Evolutionary conservation across 768 basidiomycete genomes (phyloP).

Genomic region (Hygrophoropsis aurantiaca): DNA sequence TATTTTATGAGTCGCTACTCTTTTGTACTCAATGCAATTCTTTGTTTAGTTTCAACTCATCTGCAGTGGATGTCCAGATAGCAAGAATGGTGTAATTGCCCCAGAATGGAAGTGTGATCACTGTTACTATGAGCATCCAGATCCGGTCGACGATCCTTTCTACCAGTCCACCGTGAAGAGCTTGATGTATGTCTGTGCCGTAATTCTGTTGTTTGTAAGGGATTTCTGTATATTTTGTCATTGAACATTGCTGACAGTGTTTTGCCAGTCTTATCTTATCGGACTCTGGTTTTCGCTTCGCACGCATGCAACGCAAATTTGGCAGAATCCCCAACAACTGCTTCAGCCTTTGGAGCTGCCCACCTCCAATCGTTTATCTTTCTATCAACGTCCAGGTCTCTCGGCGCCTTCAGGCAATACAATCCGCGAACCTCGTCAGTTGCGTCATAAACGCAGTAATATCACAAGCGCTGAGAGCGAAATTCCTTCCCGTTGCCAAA

Average conservation of each 20-base stretch:
- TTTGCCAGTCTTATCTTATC: slow-evolving; percentile 83
- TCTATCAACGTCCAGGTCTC: slow-evolving; percentile 61
- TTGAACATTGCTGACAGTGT: slow-evolving; percentile 5
- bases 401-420: slow-evolving; percentile 24
- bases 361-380: slow-evolving; percentile 50
- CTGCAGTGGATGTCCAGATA: slow-evolving; percentile 74
- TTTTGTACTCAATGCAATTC: slow-evolving; percentile 9
- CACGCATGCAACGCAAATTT: slow-evolving; percentile 97
- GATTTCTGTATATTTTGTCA: not conserved
- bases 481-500: slow-evolving; percentile 37
- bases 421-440: slow-evolving; percentile 16
- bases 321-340: slow-evolving; percentile 94
- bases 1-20: slow-evolving; percentile 1
- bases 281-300: slow-evolving; percentile 98
- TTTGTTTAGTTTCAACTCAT: slow-evolving; percentile 76
- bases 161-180: slow-evolving; percentile 93
- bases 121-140: slow-evolving; percentile 93
- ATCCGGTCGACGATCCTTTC: slow-evolving; percentile 92
- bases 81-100: slow-evolving; percentile 7
- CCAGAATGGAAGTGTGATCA: slow-evolving; percentile 81
- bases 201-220: slow-evolving; percentile 85
- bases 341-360: slow-evolving; percentile 66
- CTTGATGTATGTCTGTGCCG: slow-evolving; percentile 96
- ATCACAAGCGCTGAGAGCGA: slow-evolving; percentile 32
- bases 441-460: slow-evolving; percentile 50